Base-by-base conservation (phyloP, 208 protist genomes). In the Trypanosomatidae sp. region DNA sequence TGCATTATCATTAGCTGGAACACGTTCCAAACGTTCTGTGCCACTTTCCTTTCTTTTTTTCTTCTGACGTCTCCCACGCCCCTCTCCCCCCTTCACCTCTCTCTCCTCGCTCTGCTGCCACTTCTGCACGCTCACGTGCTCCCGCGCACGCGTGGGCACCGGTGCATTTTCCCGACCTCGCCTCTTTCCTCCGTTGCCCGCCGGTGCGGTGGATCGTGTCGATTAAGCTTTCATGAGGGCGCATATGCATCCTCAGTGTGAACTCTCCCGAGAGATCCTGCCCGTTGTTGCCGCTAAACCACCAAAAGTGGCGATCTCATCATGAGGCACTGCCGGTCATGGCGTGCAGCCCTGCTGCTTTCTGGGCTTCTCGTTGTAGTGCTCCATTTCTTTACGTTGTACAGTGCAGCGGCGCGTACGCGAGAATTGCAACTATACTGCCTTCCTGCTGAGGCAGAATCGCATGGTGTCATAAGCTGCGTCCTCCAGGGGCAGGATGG, bases 401-500 rank as follows among this genome's bases (percentile, higher is more conserved):
- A 65, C 36, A 25, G 44, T 15, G 77, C 52, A 19, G 74, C 67
- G 5, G 36, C 44, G n/a, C 74, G 77, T 10, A 80, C 82, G n/a
- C 52, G 58, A 19, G 74, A 87, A 69, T 85, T 76, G 0, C 77
- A 79, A 43, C 36, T 87, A 30, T 28, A 58, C 25, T 90, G 85
- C 77, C 66, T 52, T 30, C 77, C 85, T 3, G 50, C 77, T 2
- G 64, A 73, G 55, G 65, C 76, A 13, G 80, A 86, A 68, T 74
- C 82, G 1, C 55, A 82, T 52, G 62, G 69, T 36, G 53, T 65
- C 30, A 77, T 77, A 28, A 46, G 25, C 59, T 87, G 85, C 72
- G 56, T 84, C 71, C 80, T 90, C 41, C 71, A 85, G 66, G 80
- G 83, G 17, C 64, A 72, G 15, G 67, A 87, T 59, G 62, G 17